phyloP scores from a whole-genome alignment of 192 early-diverging fungal species.

The Gamsiella multidivaricata region DNA sequence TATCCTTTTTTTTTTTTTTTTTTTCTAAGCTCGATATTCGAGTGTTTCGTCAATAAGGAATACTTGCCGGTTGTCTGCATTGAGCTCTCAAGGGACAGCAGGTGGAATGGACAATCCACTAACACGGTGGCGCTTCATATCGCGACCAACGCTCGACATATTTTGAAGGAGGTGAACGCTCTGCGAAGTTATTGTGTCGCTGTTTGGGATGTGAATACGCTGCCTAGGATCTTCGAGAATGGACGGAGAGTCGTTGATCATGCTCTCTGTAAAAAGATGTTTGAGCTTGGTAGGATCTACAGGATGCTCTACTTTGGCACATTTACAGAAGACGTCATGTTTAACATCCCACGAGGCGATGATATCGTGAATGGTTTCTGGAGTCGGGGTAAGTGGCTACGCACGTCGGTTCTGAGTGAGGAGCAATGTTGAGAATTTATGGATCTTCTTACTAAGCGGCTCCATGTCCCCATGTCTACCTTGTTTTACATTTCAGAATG shows the following conservation, averaged over 20 bases:
- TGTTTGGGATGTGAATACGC: slow-evolving; percentile 63
- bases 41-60: slow-evolving; percentile 71
- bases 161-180: slow-evolving; percentile 63
- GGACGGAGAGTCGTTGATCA: slow-evolving; percentile 71
- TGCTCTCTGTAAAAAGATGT: slow-evolving; percentile 69
- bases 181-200: slow-evolving; percentile 69
- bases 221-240: slow-evolving; percentile 75
- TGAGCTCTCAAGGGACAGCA: slow-evolving; percentile 54
- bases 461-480: background rate
- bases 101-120: slow-evolving; percentile 16
- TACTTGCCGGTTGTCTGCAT: slow-evolving; percentile 74
- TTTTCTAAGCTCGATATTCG: slow-evolving; percentile 66
- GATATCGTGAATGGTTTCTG: slow-evolving; percentile 54
- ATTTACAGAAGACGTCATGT: slow-evolving; percentile 66
- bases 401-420: too few species aligned
- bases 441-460: background rate
- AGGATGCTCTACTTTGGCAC: slow-evolving; percentile 64
- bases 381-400: slow-evolving; percentile 47
- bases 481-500: slow-evolving; percentile 23
- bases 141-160: slow-evolving; percentile 58
- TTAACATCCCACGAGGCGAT: slow-evolving; percentile 66
- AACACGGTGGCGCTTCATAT: slow-evolving; percentile 32
- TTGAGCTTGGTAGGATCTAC: slow-evolving; percentile 67
- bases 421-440: background rate
- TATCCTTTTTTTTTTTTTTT: slow-evolving; percentile 1